phyloP scores from a whole-genome alignment of 1,284 basidiomycete species.

The Ganoderma multipileum region DNA sequence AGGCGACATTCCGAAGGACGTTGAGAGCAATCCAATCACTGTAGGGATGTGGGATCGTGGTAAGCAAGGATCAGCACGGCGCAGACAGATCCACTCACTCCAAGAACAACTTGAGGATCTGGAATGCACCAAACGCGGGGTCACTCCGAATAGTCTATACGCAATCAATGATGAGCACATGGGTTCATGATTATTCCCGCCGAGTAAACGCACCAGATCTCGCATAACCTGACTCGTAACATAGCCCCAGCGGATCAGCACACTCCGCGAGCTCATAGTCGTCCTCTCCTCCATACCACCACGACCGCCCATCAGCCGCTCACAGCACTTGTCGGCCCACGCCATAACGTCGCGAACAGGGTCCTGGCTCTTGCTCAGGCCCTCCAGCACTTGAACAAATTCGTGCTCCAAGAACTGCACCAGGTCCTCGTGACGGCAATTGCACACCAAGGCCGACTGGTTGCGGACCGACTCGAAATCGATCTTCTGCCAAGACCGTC shows the following conservation, averaged over 20 bases:
- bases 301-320: slow-evolving; percentile 78
- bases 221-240: slow-evolving; percentile 91
- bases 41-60: slow-evolving; percentile 16
- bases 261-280: slow-evolving; percentile 85
- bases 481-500: slow-evolving; percentile 83
- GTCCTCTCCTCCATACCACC: slow-evolving; percentile 70
- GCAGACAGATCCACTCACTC: slow-evolving; percentile 61
- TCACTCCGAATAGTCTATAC: slow-evolving; percentile 85
- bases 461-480: slow-evolving; percentile 91
- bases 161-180: slow-evolving; percentile 27
- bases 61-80: slow-evolving; percentile 32
- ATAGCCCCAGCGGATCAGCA: slow-evolving; percentile 89
- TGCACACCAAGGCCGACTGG: slow-evolving; percentile 89
- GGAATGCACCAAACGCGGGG: slow-evolving; percentile 88
- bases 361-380: slow-evolving; percentile 72
- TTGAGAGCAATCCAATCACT: slow-evolving; percentile 92
- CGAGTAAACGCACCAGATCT: slow-evolving; percentile 68
- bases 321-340: slow-evolving; percentile 89
- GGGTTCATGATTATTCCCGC: not conserved
- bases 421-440: slow-evolving; percentile 88
- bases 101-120: slow-evolving; percentile 88
- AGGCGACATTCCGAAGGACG: slow-evolving; percentile 82
- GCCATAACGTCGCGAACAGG: slow-evolving; percentile 88
- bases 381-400: slow-evolving; percentile 79
- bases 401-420: slow-evolving; percentile 85